Evolutionary conservation across 2,329 filamentous ascomycete species (phyloP), one percentile per base, ranked within the genome.

Genomic region (Colletotrichum chrysophilum): DNA sequence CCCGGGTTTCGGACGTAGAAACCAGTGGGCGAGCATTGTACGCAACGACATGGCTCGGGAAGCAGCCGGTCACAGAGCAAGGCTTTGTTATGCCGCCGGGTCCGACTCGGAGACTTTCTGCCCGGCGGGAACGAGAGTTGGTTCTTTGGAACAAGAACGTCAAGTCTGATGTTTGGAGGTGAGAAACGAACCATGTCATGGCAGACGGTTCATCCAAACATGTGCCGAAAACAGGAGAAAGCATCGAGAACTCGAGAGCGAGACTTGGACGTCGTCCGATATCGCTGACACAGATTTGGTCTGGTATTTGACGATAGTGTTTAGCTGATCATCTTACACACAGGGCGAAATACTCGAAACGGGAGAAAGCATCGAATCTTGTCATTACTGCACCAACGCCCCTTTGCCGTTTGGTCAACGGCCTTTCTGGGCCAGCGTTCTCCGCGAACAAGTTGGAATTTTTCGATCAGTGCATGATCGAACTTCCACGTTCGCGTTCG

Each of bases 361-460:
- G 65, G 73, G 18, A 67, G 43, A 72, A 73, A 68, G 70, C 70
- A 73, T 75, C 70, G 73, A 75, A 69, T n/a, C 30, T 75, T 68
- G 62, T 14, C 26, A 61, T 65, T 65, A 75, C 73, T 75, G 73
- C 64, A 36, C 68, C 58, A 30, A 75, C 64, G 28, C 73, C 73
- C 69, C 64, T 43, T 58, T 21, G n/a, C 16, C 18, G 26, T 34
- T 68, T 67, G 58, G 38, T 55, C 38, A 64, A 64, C 34, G 24
- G 58, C 18, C 14, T 24, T 26, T 52, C 43, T 52, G n/a, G 43
- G 64, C 28, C 48, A 52, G 28, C 28, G 26, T 30, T 48, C 58
- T 52, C 62, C 26, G 66, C 43, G 12, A 68, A 65, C n/a, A 68
- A 65, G 56, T 60, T 68, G 64, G 58, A 26, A 34, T 28, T 32